Evolutionary conservation across 2,329 filamentous ascomycete species (phyloP), one percentile per base, ranked within the genome.

Genomic region (Chrysosphaeria jannelii): DNA sequence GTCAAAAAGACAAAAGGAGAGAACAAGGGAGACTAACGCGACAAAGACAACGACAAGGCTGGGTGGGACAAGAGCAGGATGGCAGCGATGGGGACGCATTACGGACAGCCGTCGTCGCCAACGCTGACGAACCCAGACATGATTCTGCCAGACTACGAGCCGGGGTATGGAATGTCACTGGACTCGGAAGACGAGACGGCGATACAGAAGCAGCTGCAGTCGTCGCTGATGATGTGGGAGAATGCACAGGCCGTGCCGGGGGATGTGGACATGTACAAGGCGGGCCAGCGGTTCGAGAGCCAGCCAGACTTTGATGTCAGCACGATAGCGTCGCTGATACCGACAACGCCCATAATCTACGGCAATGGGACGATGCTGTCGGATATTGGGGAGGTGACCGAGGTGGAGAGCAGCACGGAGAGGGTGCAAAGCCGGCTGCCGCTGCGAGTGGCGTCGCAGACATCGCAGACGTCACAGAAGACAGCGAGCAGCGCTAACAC

Each of bases 51-150:
- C n/a, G n/a, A n/a, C n/a, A n/a, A n/a, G n/a, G n/a, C n/a, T n/a
- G n/a, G n/a, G n/a, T n/a, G n/a, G n/a, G n/a, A n/a, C n/a, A n/a
- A n/a, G n/a, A n/a, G n/a, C n/a, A n/a, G n/a, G n/a, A n/a, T n/a
- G n/a, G n/a, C n/a, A n/a, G n/a, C n/a, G n/a, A n/a, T n/a, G n/a
- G n/a, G n/a, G n/a, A n/a, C n/a, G n/a, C n/a, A n/a, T n/a, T n/a
- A n/a, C n/a, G n/a, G n/a, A n/a, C n/a, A n/a, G 27, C 65, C 70
- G 31, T 63, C 62, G 8, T 88, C 75, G 28, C 79, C 79, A 22
- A 89, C 79, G 3, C 50, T 91, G 36, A 88, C 76, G 26, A 88
- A 90, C 42, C 76, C 78, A 24, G 79, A 89, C 41, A 79, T 90
- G 75, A 89, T 91, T 36, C 50, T 91, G 24, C 79, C 79, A 29